Conservation (phyloP, 2,329 filamentous ascomycete species). For the Ophiosphaerella korrae region DNA sequence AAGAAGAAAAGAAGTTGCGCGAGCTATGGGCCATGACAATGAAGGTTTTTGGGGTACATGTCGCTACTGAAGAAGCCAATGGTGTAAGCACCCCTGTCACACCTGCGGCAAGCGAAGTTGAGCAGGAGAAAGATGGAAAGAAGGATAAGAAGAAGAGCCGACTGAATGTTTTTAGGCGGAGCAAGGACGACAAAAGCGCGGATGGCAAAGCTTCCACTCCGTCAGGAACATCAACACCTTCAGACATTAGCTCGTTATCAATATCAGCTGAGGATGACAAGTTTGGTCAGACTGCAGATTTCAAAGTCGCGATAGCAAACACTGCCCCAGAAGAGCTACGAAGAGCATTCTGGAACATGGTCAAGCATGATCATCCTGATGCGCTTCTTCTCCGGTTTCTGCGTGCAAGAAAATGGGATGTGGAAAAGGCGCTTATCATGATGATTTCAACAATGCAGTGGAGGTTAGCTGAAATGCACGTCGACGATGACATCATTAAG, state of each 20-base stretch:
- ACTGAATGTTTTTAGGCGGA: conserved; percentile 67
- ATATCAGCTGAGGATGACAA: conserved; percentile 72
- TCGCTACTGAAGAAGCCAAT: conserved; percentile 38
- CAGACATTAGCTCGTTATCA: conserved; percentile 39
- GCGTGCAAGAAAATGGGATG: conserved; percentile 71
- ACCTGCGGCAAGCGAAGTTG: conserved; percentile 11
- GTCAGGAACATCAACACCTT: conserved; percentile 29
- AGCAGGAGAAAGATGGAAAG: conserved; percentile 38
- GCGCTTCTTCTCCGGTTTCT: conserved; percentile 65
- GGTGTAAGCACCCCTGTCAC: conserved; percentile 19
- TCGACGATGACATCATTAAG: conserved; percentile 80
- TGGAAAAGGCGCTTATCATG: conserved; percentile 92
- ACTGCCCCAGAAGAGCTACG: conserved; percentile 79
- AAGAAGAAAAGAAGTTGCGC: conserved; percentile 86
- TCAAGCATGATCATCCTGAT: conserved; percentile 94
- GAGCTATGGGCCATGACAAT: conserved; percentile 82
- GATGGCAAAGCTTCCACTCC: conserved; percentile 41
- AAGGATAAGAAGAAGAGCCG: conserved; percentile 77
- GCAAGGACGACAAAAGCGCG: conserved; percentile 58
- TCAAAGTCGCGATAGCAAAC: conserved; percentile 78
- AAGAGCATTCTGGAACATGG: conserved; percentile 86
- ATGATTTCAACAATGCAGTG: conserved; percentile 92
- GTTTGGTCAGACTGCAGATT: conserved; percentile 87
- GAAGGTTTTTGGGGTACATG: conserved; percentile 68
- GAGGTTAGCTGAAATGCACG: conserved; percentile 80